phyloP scores from a whole-genome alignment of 2,329 filamentous ascomycete species.

The Colletotrichum sojae region DNA sequence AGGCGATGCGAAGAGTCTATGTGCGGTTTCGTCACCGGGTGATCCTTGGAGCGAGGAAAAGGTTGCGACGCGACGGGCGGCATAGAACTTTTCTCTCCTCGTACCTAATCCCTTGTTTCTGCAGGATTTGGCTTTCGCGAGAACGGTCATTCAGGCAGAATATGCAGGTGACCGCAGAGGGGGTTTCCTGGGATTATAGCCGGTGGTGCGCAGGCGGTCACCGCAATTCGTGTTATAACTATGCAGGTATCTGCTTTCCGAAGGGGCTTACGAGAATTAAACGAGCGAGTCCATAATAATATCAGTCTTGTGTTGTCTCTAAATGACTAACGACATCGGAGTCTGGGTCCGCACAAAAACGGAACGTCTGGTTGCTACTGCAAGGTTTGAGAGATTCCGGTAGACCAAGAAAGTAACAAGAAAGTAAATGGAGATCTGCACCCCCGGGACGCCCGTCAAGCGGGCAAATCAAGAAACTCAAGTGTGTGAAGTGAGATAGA shows the following conservation, averaged over 20 bases:
- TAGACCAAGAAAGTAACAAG: background rate
- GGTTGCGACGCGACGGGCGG: background rate
- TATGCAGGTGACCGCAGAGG: background rate
- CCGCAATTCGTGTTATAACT: no score
- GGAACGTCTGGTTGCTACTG: no score
- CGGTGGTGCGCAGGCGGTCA: no score
- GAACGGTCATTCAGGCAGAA: constrained; percentile 6
- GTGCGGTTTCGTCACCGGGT: constrained; percentile 7
- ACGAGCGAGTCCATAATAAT: no score
- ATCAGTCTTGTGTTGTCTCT: no score
- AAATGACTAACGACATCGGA: no score
- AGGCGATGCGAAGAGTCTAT: constrained; percentile 30
- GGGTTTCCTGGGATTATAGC: no score
- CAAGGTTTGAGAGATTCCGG: no score
- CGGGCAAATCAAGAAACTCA: background rate
- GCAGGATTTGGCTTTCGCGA: background rate
- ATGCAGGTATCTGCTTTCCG: no score
- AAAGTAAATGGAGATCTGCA: constrained; percentile 12
- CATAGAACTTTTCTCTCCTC: background rate
- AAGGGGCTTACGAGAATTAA: no score
- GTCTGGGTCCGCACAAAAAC: no score
- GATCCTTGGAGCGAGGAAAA: background rate
- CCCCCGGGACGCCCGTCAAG: constrained; percentile 13
- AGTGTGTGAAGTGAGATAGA: no score
- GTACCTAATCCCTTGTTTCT: background rate